phyloP scores from a whole-genome alignment of 2,329 filamentous ascomycete species.

The Gaeumannomyces tritici region DNA sequence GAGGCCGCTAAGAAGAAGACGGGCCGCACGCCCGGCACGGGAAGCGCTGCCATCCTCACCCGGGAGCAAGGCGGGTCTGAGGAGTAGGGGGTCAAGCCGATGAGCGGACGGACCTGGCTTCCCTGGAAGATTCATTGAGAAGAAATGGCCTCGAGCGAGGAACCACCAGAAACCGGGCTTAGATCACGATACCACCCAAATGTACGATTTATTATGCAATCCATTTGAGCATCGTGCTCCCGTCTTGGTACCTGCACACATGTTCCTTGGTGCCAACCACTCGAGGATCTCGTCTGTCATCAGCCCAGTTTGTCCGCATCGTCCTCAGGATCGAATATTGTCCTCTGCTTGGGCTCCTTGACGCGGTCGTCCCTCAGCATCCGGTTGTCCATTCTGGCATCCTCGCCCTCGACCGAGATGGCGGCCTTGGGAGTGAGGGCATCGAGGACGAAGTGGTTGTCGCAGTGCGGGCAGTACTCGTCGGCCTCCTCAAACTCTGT shows the following conservation, averaged over 20 bases:
- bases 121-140: background rate
- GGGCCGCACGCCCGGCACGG: slow-evolving; percentile 60
- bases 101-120: background rate
- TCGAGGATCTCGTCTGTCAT: slow-evolving; percentile 12
- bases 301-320: slow-evolving; percentile 70
- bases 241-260: background rate
- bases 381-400: slow-evolving; percentile 72
- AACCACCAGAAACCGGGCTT: background rate
- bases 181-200: slow-evolving; percentile 1
- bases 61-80: slow-evolving; percentile 33
- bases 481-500: slow-evolving; percentile 91
- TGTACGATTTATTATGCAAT: slow-evolving; percentile 2
- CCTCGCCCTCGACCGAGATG: slow-evolving; percentile 83
- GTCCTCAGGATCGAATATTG: slow-evolving; percentile 68
- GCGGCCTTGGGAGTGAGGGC: slow-evolving; percentile 75
- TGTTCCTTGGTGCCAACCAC: background rate
- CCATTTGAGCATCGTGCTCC: background rate
- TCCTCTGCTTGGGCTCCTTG: slow-evolving; percentile 45
- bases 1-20: slow-evolving; percentile 97
- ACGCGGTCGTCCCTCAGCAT: slow-evolving; percentile 91
- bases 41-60: slow-evolving; percentile 66
- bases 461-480: slow-evolving; percentile 98
- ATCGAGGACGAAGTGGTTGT: slow-evolving; percentile 95
- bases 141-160: background rate
- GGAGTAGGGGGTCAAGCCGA: slow-evolving; percentile 9